Conservation (phyloP, 2,329 filamentous ascomycete species). For the Apiospora malaysiana region DNA sequence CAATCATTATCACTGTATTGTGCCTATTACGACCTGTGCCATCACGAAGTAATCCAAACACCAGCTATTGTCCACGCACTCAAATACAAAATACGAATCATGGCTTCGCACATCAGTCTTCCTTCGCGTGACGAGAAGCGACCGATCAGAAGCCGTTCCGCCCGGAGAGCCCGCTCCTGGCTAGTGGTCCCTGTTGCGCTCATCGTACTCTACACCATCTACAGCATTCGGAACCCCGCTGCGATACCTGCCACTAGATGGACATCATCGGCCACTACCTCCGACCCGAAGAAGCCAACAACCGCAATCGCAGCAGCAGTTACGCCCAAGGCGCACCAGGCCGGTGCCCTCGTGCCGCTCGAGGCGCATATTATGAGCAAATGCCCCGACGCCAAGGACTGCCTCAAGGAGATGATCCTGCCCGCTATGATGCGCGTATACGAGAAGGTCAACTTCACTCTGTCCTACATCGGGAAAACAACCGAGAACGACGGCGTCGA, state of each 20-base stretch:
- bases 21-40: not conserved
- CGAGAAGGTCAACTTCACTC: slow-evolving; percentile 86
- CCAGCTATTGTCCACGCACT: not conserved
- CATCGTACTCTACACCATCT: slow-evolving; percentile 33
- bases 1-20: not conserved
- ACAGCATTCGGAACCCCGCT: slow-evolving; percentile 23
- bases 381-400: slow-evolving; percentile 90
- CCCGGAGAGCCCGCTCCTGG: slow-evolving; percentile 35
- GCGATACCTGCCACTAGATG: not conserved
- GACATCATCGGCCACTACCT: slow-evolving; percentile 18
- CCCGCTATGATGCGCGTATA: slow-evolving; percentile 84
- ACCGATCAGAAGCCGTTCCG: slow-evolving; percentile 31
- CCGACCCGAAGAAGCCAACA: slow-evolving; percentile 24
- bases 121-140: slow-evolving; percentile 40
- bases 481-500: slow-evolving; percentile 81
- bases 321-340: slow-evolving; percentile 16
- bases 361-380: slow-evolving; percentile 98
- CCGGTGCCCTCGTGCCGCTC: slow-evolving; percentile 66
- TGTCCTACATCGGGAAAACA: slow-evolving; percentile 87
- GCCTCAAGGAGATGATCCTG: slow-evolving; percentile 79
- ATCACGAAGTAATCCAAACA: not conserved
- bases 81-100: slow-evolving; percentile 22
- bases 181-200: slow-evolving; percentile 31
- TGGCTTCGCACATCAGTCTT: slow-evolving; percentile 38
- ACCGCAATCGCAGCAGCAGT: slow-evolving; percentile 7